A percentile compares a stretch with the other conserved stretches of the same genome.
phyloP scores from a whole-genome alignment of 2,329 filamentous ascomycete genomes.

The Botryotinia convoluta region DNA sequence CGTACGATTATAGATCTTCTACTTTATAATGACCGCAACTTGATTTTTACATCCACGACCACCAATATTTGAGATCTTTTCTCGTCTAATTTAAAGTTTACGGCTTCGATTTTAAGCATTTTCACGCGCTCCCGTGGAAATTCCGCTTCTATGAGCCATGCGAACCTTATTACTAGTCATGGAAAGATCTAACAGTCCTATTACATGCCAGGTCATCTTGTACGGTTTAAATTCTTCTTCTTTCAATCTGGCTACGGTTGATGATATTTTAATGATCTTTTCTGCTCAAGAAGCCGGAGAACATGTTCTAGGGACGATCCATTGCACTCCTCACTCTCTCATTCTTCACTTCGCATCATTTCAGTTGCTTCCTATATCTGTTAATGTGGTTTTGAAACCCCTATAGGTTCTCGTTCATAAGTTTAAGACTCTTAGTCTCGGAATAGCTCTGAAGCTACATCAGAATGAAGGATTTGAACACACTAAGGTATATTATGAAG shows the following conservation, averaged over 20 bases:
- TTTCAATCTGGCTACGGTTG: background rate
- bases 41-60: background rate
- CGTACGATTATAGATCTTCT: background rate
- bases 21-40: background rate
- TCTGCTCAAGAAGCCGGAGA: accelerated
- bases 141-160: too few relatives aligned
- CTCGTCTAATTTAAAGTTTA: background rate
- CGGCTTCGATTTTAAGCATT: too few relatives aligned
- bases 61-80: background rate
- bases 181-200: background rate
- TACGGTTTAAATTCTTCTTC: background rate
- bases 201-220: accelerated
- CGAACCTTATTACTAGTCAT: background rate
- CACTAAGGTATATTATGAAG: background rate
- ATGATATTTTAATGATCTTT: background rate
- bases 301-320: background rate
- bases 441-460: background rate
- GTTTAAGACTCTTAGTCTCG: background rate
- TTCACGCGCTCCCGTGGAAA: accelerated
- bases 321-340: background rate
- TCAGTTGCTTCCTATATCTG: too few relatives aligned
- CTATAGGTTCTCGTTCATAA: background rate
- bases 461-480: background rate
- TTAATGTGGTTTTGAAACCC: accelerated
- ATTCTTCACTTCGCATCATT: background rate